Conservation (phyloP, 495 filamentous ascomycete species). For the Penicillium macrosclerotiorum region DNA sequence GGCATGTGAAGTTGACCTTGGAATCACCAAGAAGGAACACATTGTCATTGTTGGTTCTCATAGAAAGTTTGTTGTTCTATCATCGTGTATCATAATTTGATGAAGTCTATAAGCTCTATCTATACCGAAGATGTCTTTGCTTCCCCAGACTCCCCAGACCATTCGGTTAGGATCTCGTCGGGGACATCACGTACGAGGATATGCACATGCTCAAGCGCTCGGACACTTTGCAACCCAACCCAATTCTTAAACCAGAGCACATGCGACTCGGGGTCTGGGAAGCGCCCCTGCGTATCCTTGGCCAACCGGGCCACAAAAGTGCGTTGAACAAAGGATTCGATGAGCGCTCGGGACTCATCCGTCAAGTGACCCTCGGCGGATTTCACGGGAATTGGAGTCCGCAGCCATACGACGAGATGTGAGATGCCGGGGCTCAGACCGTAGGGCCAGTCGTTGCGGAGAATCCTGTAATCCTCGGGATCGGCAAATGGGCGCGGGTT, state of each 20-base stretch:
- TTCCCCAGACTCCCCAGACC: conserved; percentile 59
- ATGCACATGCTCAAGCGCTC: conserved; percentile 76
- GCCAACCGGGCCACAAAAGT: conserved; percentile 63
- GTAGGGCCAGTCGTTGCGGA: conserved; percentile 93
- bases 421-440: conserved; percentile 65
- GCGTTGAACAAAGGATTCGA: conserved; percentile 64
- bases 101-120: too few relatives aligned
- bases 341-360: conserved; percentile 55
- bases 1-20: too few relatives aligned
- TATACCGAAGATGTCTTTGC: too few relatives aligned
- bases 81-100: too few relatives aligned
- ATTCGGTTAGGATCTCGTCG: conserved; percentile 57
- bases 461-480: conserved; percentile 67
- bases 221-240: conserved; percentile 82
- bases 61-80: too few relatives aligned
- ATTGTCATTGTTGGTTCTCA: too few relatives aligned
- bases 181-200: conserved; percentile 63
- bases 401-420: conserved; percentile 61
- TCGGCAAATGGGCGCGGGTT: conserved; percentile 64
- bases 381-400: conserved; percentile 50
- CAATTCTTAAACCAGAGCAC: conserved; percentile 96
- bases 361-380: conserved; percentile 69
- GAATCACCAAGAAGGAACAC: too few relatives aligned
- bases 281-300: conserved; percentile 24
- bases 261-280: conserved; percentile 45